Evolutionary conservation across 2,329 filamentous ascomycete genomes (phyloP).

Genomic region (Trichoderma asperellum): DNA sequence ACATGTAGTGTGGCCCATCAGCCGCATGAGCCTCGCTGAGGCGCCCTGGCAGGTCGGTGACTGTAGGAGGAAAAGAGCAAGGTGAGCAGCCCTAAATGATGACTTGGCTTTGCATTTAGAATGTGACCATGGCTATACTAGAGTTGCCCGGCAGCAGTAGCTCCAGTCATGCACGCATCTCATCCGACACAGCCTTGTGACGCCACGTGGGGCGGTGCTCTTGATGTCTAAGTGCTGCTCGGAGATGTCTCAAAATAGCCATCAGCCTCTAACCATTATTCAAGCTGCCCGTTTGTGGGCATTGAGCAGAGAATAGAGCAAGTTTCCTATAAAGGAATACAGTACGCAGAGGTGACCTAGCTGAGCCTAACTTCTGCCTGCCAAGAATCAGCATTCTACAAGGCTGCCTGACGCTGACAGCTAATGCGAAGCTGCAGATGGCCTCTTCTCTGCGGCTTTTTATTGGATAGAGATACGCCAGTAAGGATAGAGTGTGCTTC

Average conservation of each 20-base stretch:
- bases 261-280: neutral
- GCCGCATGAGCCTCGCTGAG: neutral
- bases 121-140: neutral
- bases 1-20: neutral
- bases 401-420: slow-evolving; percentile 21
- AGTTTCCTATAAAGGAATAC: neutral
- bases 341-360: neutral
- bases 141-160: neutral
- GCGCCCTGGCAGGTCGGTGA: neutral
- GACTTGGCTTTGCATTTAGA: neutral
- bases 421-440: slow-evolving; percentile 20
- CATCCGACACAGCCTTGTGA: slow-evolving; percentile 23
- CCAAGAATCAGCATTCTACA: neutral
- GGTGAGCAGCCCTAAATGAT: neutral
- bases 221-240: neutral
- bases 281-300: neutral
- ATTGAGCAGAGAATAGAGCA: neutral
- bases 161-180: neutral
- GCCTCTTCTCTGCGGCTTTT: neutral
- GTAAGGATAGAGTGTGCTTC: neutral
- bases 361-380: neutral
- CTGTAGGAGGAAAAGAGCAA: neutral
- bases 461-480: neutral
- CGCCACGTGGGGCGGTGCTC: slow-evolving; percentile 15
- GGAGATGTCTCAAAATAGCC: neutral